A percentile compares a stretch with the other conserved stretches of the same genome.
phyloP scores from a whole-genome alignment of 257 asterid genomes.

The Gentiana dahurica region DNA sequence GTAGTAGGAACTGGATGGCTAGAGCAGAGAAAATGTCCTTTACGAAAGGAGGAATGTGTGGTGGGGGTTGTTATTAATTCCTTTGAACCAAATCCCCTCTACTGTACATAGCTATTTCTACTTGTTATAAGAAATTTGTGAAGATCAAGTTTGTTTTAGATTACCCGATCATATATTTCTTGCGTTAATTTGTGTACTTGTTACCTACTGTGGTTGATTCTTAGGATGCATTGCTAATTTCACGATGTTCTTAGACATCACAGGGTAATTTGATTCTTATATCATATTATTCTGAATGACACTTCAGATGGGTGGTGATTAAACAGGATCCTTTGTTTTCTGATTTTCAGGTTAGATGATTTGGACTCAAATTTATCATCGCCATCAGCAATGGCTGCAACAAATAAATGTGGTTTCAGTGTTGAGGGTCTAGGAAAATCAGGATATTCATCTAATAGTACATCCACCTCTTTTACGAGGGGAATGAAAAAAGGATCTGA shows the following conservation, averaged over 20 bases:
- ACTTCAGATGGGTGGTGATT: constrained; percentile 5
- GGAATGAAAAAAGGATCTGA: constrained; percentile 89
- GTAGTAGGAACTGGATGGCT: not conserved
- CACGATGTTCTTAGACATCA: not conserved
- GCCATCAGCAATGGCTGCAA: constrained; percentile 55
- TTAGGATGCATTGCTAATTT: not conserved
- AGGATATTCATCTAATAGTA: constrained; percentile 31
- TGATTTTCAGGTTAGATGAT: constrained; percentile 71
- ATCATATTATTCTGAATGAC: not conserved
- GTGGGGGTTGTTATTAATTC: not conserved
- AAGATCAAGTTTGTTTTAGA: not conserved
- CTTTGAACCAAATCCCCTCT: not conserved
- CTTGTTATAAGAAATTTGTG: not conserved
- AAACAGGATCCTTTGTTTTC: constrained; percentile 7
- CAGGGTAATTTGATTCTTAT: not conserved
- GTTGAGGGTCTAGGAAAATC: constrained; percentile 58
- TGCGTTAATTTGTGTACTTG: too few species aligned
- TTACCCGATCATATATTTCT: too few species aligned
- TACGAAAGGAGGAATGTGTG: too few species aligned
- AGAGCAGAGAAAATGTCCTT: not conserved
- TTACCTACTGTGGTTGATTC: not conserved
- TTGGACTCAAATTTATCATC: constrained; percentile 84
- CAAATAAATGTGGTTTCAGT: constrained; percentile 68
- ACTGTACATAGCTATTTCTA: not conserved
- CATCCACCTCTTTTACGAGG: constrained; percentile 69